phyloP scores from a whole-genome alignment of 345 rosid species.

The Firmiana major region DNA sequence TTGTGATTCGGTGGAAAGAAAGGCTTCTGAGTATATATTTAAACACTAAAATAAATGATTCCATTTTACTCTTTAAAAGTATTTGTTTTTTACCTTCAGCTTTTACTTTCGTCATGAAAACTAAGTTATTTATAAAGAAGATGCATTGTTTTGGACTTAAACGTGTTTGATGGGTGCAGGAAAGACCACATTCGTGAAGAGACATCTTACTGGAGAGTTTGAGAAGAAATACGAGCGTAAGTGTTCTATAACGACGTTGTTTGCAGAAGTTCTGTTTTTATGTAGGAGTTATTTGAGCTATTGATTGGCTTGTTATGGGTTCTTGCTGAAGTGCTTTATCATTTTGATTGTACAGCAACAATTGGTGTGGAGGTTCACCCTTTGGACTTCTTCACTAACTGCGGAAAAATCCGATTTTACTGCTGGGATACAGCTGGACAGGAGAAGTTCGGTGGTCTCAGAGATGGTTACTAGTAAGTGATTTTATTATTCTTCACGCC shows the following conservation, averaged over 20 bases:
- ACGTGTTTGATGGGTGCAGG: slow-evolving; percentile 34
- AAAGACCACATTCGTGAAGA: slow-evolving; percentile 81
- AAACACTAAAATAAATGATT: too few species aligned
- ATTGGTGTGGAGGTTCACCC: slow-evolving; percentile 98
- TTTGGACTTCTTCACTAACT: slow-evolving; percentile 85
- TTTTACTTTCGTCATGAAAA: too few species aligned
- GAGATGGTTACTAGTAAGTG: slow-evolving; percentile 96
- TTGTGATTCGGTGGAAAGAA: too few species aligned
- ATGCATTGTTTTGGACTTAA: background rate
- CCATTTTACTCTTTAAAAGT: background rate
- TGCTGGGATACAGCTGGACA: slow-evolving; percentile 99
- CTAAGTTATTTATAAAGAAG: background rate
- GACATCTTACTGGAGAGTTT: slow-evolving; percentile 95
- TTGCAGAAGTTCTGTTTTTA: too few species aligned
- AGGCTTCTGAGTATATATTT: too few species aligned
- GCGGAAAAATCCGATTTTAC: slow-evolving; percentile 85
- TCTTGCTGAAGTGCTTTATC: background rate
- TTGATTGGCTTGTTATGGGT: background rate
- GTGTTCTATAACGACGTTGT: slow-evolving; percentile 18
- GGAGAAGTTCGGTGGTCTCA: slow-evolving; percentile 90
- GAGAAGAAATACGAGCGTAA: slow-evolving; percentile 95
- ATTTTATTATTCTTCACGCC: background rate
- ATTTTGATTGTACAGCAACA: slow-evolving; percentile 46
- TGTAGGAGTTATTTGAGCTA: background rate
- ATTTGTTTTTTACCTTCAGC: too few species aligned